Evolutionary conservation across 2,329 filamentous ascomycete genomes (phyloP).

Genomic region (Colletotrichum costaricense): DNA sequence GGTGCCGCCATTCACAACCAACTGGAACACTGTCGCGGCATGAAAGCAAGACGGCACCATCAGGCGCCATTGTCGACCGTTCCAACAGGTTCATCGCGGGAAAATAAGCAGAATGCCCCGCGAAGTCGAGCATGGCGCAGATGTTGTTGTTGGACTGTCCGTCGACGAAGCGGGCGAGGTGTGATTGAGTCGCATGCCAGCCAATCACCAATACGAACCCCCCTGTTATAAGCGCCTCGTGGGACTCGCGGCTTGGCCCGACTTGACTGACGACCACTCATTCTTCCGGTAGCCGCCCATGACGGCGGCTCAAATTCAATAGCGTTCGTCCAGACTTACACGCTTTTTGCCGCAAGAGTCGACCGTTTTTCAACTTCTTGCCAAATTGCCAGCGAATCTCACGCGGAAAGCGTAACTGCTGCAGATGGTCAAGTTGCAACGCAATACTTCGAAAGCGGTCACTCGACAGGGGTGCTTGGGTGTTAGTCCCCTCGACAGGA

Average conservation of each 20-base stretch:
- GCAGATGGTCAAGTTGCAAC: not conserved
- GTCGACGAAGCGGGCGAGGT: constrained; percentile 20
- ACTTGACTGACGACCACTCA: constrained; percentile 28
- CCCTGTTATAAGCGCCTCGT: constrained; percentile 32
- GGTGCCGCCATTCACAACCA: constrained; percentile 14
- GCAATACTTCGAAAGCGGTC: not conserved
- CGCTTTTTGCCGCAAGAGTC: not conserved
- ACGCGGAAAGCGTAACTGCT: not conserved
- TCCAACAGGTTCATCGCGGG: not conserved
- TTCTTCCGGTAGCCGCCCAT: constrained; percentile 30
- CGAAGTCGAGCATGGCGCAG: not conserved
- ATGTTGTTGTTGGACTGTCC: not conserved
- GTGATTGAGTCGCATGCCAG: constrained; percentile 35
- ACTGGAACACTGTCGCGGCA: constrained; percentile 21
- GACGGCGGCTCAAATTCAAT: constrained; percentile 4
- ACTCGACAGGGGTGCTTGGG: constrained; percentile 8
- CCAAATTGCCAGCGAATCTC: not conserved
- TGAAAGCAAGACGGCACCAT: constrained; percentile 18
- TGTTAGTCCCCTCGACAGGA: not conserved
- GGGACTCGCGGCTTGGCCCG: constrained; percentile 8
- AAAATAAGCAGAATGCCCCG: constrained; percentile 6
- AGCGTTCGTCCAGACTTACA: not conserved
- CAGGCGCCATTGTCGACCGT: constrained; percentile 21
- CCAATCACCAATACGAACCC: constrained; percentile 31
- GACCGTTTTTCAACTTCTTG: not conserved